phyloP scores from a whole-genome alignment of 2,329 filamentous ascomycete genomes.

The Xylaria sp. region DNA sequence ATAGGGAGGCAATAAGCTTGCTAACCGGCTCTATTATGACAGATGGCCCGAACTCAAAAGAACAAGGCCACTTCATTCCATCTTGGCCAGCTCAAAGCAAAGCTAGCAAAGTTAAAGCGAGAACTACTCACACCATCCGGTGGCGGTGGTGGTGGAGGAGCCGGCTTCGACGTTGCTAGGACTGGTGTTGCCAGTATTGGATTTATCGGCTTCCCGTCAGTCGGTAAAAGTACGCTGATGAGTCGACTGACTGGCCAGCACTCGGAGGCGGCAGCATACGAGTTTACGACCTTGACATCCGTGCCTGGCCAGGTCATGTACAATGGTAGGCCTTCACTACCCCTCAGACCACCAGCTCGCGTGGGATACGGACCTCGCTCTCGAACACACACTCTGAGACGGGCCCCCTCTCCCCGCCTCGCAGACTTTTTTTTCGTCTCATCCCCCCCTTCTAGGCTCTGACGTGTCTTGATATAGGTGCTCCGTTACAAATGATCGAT shows the following conservation, averaged over 20 bases:
- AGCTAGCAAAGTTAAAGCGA: conserved; percentile 94
- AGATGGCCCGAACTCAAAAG: conserved; percentile 97
- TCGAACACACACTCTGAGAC: not conserved
- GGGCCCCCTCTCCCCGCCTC: not conserved
- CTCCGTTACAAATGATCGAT: conserved; percentile 97
- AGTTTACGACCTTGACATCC: conserved; percentile 97
- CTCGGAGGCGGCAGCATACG: conserved; percentile 94
- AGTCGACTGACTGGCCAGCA: conserved; percentile 90
- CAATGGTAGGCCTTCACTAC: conserved; percentile 54
- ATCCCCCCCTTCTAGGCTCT: not conserved
- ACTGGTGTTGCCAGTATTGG: conserved; percentile 96
- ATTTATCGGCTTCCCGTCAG: conserved; percentile 96
- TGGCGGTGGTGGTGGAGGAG: conserved; percentile 75
- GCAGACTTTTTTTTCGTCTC: not conserved
- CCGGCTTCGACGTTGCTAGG: conserved; percentile 94
- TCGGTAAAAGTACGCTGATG: conserved; percentile 98
- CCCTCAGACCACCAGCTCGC: not conserved
- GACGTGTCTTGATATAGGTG: conserved; percentile 44
- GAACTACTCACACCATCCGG: conserved; percentile 82
- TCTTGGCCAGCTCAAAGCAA: conserved; percentile 93
- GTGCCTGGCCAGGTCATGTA: conserved; percentile 94
- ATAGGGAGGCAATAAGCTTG: conserved; percentile 4
- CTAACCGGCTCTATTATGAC: conserved; percentile 20
- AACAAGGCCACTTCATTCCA: conserved; percentile 94
- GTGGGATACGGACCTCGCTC: not conserved